These are phyloP conservation scores for Rosa persica DNA, from an alignment of 306 rosid genomes.

Conservation along the genomic window DNA sequence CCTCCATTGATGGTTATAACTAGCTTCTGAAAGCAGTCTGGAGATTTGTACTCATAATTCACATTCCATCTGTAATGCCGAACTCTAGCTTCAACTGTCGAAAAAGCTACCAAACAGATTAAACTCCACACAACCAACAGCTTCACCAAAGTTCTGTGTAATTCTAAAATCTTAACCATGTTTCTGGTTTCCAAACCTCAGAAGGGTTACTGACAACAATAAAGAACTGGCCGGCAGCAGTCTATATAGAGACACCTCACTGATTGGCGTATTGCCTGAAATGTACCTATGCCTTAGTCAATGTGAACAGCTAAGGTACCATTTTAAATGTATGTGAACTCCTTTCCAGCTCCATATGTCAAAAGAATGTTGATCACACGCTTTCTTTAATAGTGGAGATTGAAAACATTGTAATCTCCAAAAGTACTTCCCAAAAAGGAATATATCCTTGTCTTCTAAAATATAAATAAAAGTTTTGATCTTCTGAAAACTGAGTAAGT, in stretches of 20 bases:
- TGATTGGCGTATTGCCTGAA: not conserved
- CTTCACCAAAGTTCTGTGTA: not conserved
- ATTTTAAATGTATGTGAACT: not conserved
- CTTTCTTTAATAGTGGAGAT: not conserved
- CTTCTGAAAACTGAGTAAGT: not conserved
- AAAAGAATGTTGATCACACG: not conserved
- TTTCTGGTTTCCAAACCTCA: not conserved
- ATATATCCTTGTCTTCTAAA: not conserved
- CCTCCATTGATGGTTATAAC: conserved; percentile 68
- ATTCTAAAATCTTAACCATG: not conserved
- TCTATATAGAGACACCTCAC: not conserved
- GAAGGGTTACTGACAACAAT: not conserved
- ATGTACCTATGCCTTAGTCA: not conserved
- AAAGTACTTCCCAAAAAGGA: not conserved
- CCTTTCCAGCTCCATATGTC: conserved; percentile 8
- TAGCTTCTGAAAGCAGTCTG: conserved; percentile 70
- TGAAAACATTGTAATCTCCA: not conserved
- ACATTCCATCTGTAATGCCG: conserved; percentile 67
- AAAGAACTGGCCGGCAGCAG: not conserved
- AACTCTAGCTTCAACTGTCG: conserved; percentile 50
- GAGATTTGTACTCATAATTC: conserved; percentile 62
- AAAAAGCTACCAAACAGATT: conserved; percentile 17
- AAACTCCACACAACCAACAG: conserved; percentile 1
- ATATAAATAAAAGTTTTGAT: not conserved
- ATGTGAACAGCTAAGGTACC: not conserved